These are phyloP conservation scores for Penicillium paneum DNA, from an alignment of 2,329 filamentous ascomycete species.

Conservation along the genomic window DNA sequence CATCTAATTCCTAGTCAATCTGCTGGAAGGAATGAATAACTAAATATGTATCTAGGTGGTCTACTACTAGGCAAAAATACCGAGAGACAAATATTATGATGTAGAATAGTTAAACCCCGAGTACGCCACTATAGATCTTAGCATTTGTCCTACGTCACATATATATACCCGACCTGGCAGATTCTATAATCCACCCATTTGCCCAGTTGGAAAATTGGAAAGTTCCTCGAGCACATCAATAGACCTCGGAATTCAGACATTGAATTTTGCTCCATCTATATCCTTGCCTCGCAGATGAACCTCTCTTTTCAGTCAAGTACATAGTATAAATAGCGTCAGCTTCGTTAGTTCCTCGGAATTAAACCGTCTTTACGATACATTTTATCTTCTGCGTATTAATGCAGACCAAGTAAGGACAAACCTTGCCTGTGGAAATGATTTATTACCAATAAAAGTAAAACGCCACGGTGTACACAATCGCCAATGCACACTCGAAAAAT, in stretches of 20 bases:
- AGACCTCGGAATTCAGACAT: neutral
- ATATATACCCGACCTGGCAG: neutral
- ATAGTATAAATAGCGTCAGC: neutral
- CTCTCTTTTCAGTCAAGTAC: neutral
- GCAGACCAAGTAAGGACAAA: neutral
- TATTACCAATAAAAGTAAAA: neutral
- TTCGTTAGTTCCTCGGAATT: neutral
- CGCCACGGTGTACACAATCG: slow-evolving; percentile 5
- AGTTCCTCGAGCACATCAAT: neutral
- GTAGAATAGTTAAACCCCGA: neutral
- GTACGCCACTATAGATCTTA: no score
- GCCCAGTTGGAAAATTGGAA: no score
- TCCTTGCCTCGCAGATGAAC: neutral
- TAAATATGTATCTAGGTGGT: neutral
- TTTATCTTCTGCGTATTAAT: neutral
- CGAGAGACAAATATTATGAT: no score
- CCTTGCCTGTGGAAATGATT: neutral
- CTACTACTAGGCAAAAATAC: neutral
- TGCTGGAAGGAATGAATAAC: neutral
- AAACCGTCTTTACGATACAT: neutral
- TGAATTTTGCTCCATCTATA: neutral
- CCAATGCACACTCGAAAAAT: neutral
- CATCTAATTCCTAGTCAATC: neutral
- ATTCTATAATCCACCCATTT: no score
- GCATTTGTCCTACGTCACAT: neutral